Evolutionary conservation across 2,329 filamentous ascomycete genomes (phyloP).

Genomic region (Aspergillus sp.): DNA sequence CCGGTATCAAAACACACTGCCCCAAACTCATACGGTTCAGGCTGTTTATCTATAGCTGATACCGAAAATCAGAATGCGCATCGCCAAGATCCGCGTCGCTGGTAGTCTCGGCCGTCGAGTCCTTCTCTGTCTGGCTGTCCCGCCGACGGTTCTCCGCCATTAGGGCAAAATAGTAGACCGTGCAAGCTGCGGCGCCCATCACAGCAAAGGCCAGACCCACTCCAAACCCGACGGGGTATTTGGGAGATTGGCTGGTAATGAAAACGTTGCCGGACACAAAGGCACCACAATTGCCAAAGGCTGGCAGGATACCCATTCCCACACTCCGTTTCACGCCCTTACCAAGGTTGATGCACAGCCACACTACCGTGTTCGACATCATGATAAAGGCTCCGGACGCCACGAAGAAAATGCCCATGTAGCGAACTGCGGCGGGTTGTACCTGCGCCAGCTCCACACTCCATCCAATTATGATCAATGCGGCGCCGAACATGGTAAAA

Average conservation of each 20-base stretch:
- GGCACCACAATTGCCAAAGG: constrained; percentile 48
- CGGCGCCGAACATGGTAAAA: constrained; percentile 13
- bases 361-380: constrained; percentile 37
- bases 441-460: constrained; percentile 10
- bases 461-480: constrained; percentile 14
- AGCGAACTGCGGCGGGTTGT: constrained; percentile 13
- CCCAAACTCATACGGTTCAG: no score
- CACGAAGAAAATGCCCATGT: constrained; percentile 29
- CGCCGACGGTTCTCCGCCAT: constrained; percentile 11
- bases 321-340: constrained; percentile 43
- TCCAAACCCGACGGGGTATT: constrained; percentile 40
- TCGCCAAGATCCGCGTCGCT: no score
- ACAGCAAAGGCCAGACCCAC: constrained; percentile 33
- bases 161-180: constrained; percentile 12
- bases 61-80: no score
- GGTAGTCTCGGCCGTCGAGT: no score
- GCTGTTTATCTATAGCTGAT: no score
- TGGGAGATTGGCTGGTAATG: constrained; percentile 38
- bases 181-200: constrained; percentile 11
- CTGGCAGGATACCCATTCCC: constrained; percentile 42
- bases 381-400: constrained; percentile 26
- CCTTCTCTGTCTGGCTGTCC: constrained; percentile 1
- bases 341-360: constrained; percentile 42
- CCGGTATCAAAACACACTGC: no score
- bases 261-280: constrained; percentile 46